Percentiles rank a stretch among this genome's conserved stretches.
Conservation (phyloP, 2,329 filamentous ascomycete species). For the Reticulascus tulasneorum region DNA sequence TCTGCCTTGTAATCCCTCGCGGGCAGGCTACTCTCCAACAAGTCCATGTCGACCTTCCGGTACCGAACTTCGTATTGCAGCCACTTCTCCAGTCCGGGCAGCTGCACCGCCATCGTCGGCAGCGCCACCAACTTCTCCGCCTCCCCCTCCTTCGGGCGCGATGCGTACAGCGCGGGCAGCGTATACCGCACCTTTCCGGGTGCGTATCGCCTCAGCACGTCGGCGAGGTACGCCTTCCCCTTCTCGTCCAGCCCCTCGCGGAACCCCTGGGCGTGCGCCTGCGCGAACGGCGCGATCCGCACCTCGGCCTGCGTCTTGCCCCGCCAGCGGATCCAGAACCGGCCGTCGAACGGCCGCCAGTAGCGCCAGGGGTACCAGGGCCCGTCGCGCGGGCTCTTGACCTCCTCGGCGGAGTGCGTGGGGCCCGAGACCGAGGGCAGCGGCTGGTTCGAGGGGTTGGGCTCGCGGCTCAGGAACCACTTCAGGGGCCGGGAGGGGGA, state of each 20-base stretch:
- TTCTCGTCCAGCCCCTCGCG: conserved; percentile 35
- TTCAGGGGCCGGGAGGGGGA: conserved; percentile 30
- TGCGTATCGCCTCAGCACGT: conserved; percentile 43
- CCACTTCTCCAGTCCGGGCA: conserved; percentile 45
- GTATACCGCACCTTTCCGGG: conserved; percentile 54
- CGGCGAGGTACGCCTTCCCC: conserved; percentile 31
- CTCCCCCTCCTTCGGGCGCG: conserved; percentile 17
- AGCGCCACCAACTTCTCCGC: conserved; percentile 38
- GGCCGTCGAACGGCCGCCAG: conserved; percentile 52
- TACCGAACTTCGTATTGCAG: conserved; percentile 47
- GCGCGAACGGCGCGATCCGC: conserved; percentile 41
- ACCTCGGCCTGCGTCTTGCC: conserved; percentile 38
- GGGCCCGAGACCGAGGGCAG: conserved; percentile 17
- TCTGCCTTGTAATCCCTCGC: not conserved
- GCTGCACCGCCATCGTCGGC: conserved; percentile 45
- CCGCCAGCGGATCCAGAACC: conserved; percentile 55
- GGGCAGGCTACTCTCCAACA: conserved; percentile 23
- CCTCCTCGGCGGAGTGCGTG: too few relatives aligned
- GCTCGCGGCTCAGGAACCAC: conserved; percentile 45
- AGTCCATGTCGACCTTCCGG: conserved; percentile 40
- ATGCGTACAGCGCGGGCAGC: conserved; percentile 50
- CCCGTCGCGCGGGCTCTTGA: too few relatives aligned
- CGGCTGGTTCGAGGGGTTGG: conserved; percentile 37
- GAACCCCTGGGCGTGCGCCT: conserved; percentile 42
- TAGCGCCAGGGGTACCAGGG: conserved; percentile 24